Base-by-base conservation (phyloP, 768 basidiomycete genomes). In the Hygrophorus russula region DNA sequence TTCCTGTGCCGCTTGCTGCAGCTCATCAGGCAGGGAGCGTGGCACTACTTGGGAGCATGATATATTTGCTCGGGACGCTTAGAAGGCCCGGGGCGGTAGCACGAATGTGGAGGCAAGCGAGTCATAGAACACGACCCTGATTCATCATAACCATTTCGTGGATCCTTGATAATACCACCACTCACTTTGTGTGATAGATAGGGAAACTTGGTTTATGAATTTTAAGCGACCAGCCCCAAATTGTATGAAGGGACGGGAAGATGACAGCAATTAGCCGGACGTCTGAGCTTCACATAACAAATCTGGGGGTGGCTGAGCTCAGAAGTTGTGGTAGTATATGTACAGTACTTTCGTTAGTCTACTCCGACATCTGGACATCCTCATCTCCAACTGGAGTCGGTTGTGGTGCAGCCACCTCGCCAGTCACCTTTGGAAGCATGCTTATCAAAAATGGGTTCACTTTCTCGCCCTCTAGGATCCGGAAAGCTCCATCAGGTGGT, bases 11-110 rank as follows among this genome's bases (percentile, higher is more conserved):
- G 2, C 65, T 98, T 2, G 96, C 96, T 6, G 90, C 94, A 10
- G 73, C 82, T 27, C 96, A 99, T 58, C 96, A 99, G 60, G 94
- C 90, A 0, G 96, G 94, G 4, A 94, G 91, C 53, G 84, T 98
- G 5, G 71, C 82, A 31, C 67, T 99, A 5, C 65, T 99, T 37
- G 92, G 84, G 15, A 75, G 84, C 4, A 77, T 91, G 71, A 59
- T 91, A 1, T 89, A 89, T 40, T 58, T 93, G 2, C 64, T 85
- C 5, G 70, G 86, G 13, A 70, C 79, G 0, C 60, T 97, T 44
- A 70, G 90, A 29, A 66, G 73, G 44, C 93, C 92, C 0, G 70
- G 80, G 14, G 50, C 57, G 10, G 80, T 79, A 14, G 86, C 88
- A 10, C 66, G 66, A 36, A 56, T 69, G 18, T 83, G 80, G 83